A percentile compares a stretch with the other conserved stretches of the same genome.
Evolutionary conservation across 345 rosid species (phyloP).

Genomic region (Citropsis articulata): DNA sequence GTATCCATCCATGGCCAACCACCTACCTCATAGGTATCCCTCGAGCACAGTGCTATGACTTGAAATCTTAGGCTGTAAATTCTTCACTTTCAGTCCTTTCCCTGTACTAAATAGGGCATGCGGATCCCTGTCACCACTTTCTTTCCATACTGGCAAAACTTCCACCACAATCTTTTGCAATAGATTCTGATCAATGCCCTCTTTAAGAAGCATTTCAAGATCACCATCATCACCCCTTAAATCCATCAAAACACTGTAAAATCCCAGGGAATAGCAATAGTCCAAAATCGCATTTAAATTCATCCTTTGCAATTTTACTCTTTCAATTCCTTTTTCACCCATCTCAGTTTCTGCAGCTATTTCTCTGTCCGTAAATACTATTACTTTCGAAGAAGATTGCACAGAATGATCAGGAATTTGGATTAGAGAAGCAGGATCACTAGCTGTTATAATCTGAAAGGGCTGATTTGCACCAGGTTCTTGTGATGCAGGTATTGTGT

Average conservation of each 20-base stretch:
- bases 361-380: slow-evolving; percentile 39
- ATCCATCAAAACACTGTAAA: slow-evolving; percentile 65
- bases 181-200: slow-evolving; percentile 42
- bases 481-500: slow-evolving; percentile 40
- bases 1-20: neutral
- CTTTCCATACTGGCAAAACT: slow-evolving; percentile 61
- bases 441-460: slow-evolving; percentile 43
- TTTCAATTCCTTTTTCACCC: slow-evolving; percentile 34
- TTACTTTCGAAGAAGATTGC: slow-evolving; percentile 36
- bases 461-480: slow-evolving; percentile 70
- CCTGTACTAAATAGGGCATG: slow-evolving; percentile 22
- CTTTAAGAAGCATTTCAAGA: slow-evolving; percentile 51
- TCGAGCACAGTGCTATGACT: slow-evolving; percentile 51
- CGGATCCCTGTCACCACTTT: slow-evolving; percentile 10
- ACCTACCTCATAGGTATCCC: slow-evolving; percentile 43
- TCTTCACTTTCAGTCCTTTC: slow-evolving; percentile 40
- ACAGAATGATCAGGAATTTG: slow-evolving; percentile 23
- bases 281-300: slow-evolving; percentile 49
- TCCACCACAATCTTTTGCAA: slow-evolving; percentile 59
- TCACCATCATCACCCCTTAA: slow-evolving; percentile 46
- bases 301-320: slow-evolving; percentile 41
- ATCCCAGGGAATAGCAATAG: slow-evolving; percentile 47
- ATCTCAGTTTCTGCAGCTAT: slow-evolving; percentile 26
- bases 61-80: slow-evolving; percentile 39
- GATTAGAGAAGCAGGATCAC: slow-evolving; percentile 20